Base-by-base conservation (phyloP, 768 basidiomycete species). In the Leucocoprinus leucothites region DNA sequence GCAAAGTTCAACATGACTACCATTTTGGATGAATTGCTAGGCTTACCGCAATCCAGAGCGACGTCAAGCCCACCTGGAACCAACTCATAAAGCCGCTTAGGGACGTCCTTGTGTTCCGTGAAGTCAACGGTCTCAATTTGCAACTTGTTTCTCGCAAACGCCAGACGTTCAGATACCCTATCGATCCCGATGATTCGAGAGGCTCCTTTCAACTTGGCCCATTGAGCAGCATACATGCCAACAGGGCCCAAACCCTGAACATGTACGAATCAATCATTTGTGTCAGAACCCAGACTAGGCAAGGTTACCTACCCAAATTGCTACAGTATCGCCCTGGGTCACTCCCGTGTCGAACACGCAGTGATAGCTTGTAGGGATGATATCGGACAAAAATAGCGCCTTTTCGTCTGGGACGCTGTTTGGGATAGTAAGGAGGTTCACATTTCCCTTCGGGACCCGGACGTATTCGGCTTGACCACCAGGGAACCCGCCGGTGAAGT, bases 381-480 rank as follows among this genome's bases (percentile, higher is more conserved):
- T 76, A 53, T 86, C 82, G 8, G 79, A 82, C 4, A 85, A 73
- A 62, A 77, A 82, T 1, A 83, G 58, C 0, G 71, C 82, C 57
- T 81, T 75, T 70, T 89, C 86, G 67, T 90, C 75, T 2, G 82
- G 61, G 7, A 93, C 72, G 13, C 74, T 70, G 53, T 86, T 80
- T 1, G 89, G 89, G 1, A 91, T 77, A 24, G 82, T 82, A 24
- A 90, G 74, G 34, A 86, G 75, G 68, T 91, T 91, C 41, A 86
- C 82, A 45, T 87, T 78, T 36, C 84, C 90, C 62, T 81, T 79
- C 0, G 86, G 88, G 1, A 91, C 83, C 28, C 85, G 77, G 3
- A 86, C 83, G 61, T 84, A 89, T 65, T 91, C 88, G 0, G 88
- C 84, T 64, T 91, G 89, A 0, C 87, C 88, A 18, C 76, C 89